Percentiles rank a stretch among this genome's conserved stretches.
Evolutionary conservation across 228 moss, liverwort and hornwort genomes (phyloP).

Genomic region (Sphagnum fallax): DNA sequence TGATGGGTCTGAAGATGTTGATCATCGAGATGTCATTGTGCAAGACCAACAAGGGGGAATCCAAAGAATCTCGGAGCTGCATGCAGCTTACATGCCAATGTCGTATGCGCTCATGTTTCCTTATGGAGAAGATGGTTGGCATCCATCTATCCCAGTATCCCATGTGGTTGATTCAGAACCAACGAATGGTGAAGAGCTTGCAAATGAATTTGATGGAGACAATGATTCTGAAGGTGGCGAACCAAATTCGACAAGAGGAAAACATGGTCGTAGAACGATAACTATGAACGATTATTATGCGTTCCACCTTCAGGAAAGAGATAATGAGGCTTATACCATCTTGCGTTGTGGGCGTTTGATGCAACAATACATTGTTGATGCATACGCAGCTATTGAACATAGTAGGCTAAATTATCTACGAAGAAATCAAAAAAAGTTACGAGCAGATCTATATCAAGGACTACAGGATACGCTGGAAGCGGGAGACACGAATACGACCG

Average conservation of each 20-base stretch:
- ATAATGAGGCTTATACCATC: no score
- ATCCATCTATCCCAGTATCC: neutral
- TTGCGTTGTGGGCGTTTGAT: neutral
- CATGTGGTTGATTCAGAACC: no score
- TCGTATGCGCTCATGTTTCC: neutral
- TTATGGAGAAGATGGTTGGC: neutral
- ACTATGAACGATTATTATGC: no score
- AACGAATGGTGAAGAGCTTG: no score
- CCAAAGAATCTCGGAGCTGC: neutral
- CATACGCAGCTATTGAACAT: neutral
- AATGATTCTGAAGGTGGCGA: no score
- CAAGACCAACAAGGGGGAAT: neutral
- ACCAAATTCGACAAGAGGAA: no score
- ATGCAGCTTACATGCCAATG: neutral
- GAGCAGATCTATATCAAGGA: slow-evolving; percentile 1
- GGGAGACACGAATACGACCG: neutral
- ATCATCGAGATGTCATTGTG: neutral
- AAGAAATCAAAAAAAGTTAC: neutral
- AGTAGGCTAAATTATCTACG: neutral
- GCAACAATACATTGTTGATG: neutral
- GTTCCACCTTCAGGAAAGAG: no score
- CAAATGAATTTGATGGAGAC: no score
- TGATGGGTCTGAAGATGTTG: neutral
- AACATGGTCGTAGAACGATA: no score
- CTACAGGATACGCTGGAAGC: neutral